A percentile compares a stretch with the other conserved stretches of the same genome.
phyloP scores from a whole-genome alignment of 2,329 filamentous ascomycete species.

The Moelleriella libera region DNA sequence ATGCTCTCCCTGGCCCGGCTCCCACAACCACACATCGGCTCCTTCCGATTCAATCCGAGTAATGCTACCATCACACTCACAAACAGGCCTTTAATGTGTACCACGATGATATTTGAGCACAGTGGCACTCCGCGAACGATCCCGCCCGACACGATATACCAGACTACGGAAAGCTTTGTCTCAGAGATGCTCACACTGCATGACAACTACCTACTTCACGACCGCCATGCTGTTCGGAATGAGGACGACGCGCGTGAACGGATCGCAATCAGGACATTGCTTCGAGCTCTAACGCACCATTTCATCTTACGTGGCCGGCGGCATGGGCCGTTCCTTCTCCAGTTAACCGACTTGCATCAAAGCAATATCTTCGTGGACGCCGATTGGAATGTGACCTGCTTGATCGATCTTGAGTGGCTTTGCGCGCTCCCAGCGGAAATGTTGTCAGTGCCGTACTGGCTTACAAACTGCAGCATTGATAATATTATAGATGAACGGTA shows the following conservation, averaged over 20 bases:
- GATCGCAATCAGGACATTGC: slow-evolving; percentile 12
- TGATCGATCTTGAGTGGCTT: slow-evolving; percentile 20
- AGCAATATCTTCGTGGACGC: slow-evolving; percentile 21
- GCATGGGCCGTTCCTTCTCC: slow-evolving; percentile 13
- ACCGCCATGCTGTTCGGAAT: slow-evolving; percentile 12
- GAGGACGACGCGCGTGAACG: slow-evolving; percentile 13
- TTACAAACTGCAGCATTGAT: slow-evolving; percentile 11
- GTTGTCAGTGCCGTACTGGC: slow-evolving; percentile 17
- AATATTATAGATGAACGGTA: slow-evolving; percentile 6
- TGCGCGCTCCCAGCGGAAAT: slow-evolving; percentile 16
- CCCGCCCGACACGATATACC: neutral
- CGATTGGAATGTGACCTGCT: slow-evolving; percentile 16
- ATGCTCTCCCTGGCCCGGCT: neutral
- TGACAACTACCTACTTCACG: slow-evolving; percentile 11
- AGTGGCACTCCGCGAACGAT: neutral
- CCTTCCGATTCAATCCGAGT: neutral
- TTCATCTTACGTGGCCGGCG: slow-evolving; percentile 10
- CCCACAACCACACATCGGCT: neutral
- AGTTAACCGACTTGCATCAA: slow-evolving; percentile 16
- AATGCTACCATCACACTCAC: neutral
- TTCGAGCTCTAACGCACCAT: slow-evolving; percentile 12
- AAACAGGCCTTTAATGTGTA: neutral
- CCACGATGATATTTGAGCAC: neutral
- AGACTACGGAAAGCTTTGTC: slow-evolving; percentile 5
- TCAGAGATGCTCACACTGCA: slow-evolving; percentile 14